Conservation (phyloP, 179 eudicot species). For the Beta macrorhiza region DNA sequence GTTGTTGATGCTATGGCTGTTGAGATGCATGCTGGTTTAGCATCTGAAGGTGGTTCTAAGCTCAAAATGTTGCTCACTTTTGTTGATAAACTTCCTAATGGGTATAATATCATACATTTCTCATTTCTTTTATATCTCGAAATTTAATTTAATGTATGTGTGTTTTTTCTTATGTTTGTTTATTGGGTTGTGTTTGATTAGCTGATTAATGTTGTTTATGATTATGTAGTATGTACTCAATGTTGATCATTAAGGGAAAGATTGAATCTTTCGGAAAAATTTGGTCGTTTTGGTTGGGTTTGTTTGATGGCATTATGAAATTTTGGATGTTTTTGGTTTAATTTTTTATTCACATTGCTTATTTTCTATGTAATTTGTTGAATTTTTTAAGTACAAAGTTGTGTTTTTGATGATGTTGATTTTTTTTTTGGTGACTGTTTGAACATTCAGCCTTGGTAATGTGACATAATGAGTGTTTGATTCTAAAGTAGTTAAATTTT, state of each 20-base stretch:
- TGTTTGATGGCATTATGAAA: conserved; percentile 21
- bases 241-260: background rate
- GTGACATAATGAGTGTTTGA: background rate
- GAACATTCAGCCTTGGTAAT: conserved; percentile 9
- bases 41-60: conserved; percentile 93
- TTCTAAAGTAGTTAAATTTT: conserved; percentile 6
- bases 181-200: background rate
- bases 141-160: background rate
- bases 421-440: background rate
- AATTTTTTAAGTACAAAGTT: background rate
- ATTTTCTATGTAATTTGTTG: too few relatives aligned
- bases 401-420: background rate
- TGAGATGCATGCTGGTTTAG: conserved; percentile 98
- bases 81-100: conserved; percentile 73
- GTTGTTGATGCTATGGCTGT: conserved; percentile 98
- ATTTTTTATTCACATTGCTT: background rate
- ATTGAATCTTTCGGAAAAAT: conserved; percentile 11
- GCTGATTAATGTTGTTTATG: background rate
- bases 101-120: conserved; percentile 36
- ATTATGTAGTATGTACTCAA: background rate
- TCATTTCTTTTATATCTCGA: background rate
- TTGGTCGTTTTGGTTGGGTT: conserved; percentile 9
- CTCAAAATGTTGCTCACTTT: conserved; percentile 94
- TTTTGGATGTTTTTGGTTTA: background rate
- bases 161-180: background rate